Percentiles rank a stretch among this genome's conserved stretches.
These are phyloP conservation scores for Quercus ilex DNA, from an alignment of 306 rosid genomes.

Conservation along the genomic window DNA sequence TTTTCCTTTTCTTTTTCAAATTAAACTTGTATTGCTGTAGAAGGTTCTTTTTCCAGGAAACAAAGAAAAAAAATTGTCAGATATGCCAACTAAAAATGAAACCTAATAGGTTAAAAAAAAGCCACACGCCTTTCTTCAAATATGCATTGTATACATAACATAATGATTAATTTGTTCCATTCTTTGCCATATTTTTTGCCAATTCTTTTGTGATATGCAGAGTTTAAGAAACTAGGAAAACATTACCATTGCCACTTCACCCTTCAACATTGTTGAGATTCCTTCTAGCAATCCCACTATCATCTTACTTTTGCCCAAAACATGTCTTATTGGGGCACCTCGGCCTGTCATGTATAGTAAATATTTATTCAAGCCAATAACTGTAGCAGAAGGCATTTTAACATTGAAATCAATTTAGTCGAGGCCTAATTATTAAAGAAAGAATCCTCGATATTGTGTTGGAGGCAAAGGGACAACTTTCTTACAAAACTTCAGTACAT, in stretches of 20 bases:
- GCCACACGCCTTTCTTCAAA: background rate
- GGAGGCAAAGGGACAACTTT: background rate
- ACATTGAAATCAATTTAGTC: conserved; percentile 7
- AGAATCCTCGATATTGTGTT: background rate
- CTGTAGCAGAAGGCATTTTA: conserved; percentile 14
- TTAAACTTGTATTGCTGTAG: background rate
- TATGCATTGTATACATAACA: background rate
- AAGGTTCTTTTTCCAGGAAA: background rate
- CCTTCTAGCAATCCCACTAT: conserved; percentile 91
- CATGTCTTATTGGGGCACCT: conserved; percentile 65
- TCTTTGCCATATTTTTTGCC: background rate
- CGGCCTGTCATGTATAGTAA: conserved; percentile 49
- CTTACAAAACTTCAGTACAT: background rate
- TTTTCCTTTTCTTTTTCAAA: background rate
- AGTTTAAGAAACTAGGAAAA: conserved; percentile 5
- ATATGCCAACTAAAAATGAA: background rate
- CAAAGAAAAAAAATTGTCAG: background rate
- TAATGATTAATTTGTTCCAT: background rate
- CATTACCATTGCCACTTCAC: conserved; percentile 90
- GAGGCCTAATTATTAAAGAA: background rate
- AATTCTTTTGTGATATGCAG: background rate
- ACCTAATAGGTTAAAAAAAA: background rate
- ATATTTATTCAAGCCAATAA: conserved; percentile 17
- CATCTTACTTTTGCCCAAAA: conserved; percentile 91
- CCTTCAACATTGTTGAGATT: conserved; percentile 88